phyloP scores from a whole-genome alignment of 345 rosid species.

The Syzygium grande region DNA sequence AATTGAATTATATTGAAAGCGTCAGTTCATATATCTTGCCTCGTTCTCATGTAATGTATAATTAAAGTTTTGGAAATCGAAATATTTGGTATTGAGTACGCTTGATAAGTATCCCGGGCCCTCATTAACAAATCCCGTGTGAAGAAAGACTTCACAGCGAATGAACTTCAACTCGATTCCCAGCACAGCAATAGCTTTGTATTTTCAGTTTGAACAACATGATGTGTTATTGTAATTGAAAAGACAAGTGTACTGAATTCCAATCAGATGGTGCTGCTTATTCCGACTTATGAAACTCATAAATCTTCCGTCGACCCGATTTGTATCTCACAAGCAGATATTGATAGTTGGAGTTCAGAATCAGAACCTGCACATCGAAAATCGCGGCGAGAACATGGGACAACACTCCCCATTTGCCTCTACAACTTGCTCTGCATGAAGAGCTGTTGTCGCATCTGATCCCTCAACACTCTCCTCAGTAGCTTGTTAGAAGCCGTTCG shows the following conservation, averaged over 20 bases:
- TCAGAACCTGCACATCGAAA: background rate
- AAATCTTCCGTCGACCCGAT: background rate
- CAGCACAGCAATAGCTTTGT: background rate
- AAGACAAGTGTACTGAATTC: background rate
- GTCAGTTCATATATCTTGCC: background rate
- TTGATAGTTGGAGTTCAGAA: background rate
- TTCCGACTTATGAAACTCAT: background rate
- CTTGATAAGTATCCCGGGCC: background rate
- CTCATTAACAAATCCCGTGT: background rate
- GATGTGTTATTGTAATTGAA: background rate
- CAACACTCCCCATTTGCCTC: background rate
- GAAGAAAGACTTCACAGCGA: background rate
- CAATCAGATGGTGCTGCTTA: background rate
- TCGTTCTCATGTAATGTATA: background rate
- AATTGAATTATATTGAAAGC: background rate
- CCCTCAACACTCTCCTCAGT: slow-evolving; percentile 68
- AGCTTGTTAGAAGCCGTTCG: slow-evolving; percentile 84
- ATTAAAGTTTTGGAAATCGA: no score
- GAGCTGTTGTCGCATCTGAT: slow-evolving; percentile 42
- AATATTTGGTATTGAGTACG: no score
- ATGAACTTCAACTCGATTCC: background rate
- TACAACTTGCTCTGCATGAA: slow-evolving; percentile 38
- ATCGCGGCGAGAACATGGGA: background rate
- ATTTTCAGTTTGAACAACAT: background rate
- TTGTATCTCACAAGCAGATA: background rate